Percentiles rank a stretch among this genome's conserved stretches.
Evolutionary conservation across 345 rosid species (phyloP).

Genomic region (Erodium maritimum): DNA sequence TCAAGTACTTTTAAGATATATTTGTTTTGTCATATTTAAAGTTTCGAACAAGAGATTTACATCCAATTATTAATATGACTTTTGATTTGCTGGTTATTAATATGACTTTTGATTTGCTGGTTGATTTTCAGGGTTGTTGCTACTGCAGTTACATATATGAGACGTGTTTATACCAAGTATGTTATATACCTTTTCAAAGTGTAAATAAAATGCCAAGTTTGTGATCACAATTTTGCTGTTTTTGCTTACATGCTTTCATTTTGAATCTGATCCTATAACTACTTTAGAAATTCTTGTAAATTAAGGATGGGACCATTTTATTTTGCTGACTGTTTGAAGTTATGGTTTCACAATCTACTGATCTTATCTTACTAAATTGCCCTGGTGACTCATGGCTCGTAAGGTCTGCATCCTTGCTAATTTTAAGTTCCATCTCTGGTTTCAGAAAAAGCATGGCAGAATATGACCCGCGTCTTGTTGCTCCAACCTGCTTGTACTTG

Average conservation of each 20-base stretch:
- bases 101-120: constrained; percentile 4
- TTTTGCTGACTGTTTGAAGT: not conserved
- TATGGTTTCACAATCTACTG: not conserved
- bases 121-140: constrained; percentile 72
- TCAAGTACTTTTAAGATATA: not conserved
- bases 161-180: constrained; percentile 89
- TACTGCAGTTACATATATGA: constrained; percentile 86
- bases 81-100: constrained; percentile 4
- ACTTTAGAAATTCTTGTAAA: not conserved
- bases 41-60: not conserved
- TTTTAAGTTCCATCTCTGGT: constrained; percentile 9
- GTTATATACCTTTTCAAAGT: not conserved
- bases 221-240: not conserved
- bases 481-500: constrained; percentile 91
- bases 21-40: no score
- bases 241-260: not conserved
- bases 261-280: not conserved
- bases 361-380: not conserved
- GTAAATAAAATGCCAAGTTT: constrained; percentile 5
- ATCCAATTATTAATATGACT: not conserved
- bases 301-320: not conserved
- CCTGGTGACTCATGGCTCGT: not conserved
- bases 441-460: constrained; percentile 81
- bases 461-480: constrained; percentile 88
- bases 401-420: constrained; percentile 2